Evolutionary conservation across 139 green algal species (phyloP), one percentile per base, ranked within the genome.

Genomic region (Chlamydomonas asymmetrica): DNA sequence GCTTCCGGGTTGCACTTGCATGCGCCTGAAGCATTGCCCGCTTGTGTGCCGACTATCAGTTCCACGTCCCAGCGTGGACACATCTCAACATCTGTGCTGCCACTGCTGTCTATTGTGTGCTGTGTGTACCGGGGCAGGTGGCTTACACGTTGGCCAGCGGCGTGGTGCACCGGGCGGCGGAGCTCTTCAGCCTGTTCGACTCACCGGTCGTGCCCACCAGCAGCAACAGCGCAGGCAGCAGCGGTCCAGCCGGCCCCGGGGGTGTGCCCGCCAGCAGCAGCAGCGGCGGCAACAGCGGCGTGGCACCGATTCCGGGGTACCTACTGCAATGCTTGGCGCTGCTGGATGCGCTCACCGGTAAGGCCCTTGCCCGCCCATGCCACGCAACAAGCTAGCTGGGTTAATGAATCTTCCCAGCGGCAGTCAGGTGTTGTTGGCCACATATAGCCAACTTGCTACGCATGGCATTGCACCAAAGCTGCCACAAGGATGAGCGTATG

Each of bases 111-210:
- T 40, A 32, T 64, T 29, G 22, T 25, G 3, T 35, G 13, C 16
- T 39, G 8, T 32, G 48, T 57, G 48, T 57, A n/a, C n/a, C 74
- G 59, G 70, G 73, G 49, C 54, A 77, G n/a, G 66, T 86, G 23
- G 73, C 76, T 25, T 91, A 84, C 67, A 76, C 80, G 25, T 35
- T 87, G 31, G 81, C 79, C 16, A 73, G 71, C 57, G 87, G 87
- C 43, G 57, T 88, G 13, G 66, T 90, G 43, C 74, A 82, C 48
- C 74, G 83, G n/a, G 49, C 85, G 5, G 73, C 68, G 9, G 80
- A 88, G 66, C 76, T 86, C 23, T 90, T 92, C 76, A 82, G 62
- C n/a, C 71, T 92, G 62, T 88, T 88, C 70, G 85, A 92, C 74
- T 78, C 80, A 59, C 80, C 82, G 0, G 32, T 31, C n/a, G 54